Base-by-base conservation (phyloP, 768 basidiomycete genomes). In the Russula earlei region DNA sequence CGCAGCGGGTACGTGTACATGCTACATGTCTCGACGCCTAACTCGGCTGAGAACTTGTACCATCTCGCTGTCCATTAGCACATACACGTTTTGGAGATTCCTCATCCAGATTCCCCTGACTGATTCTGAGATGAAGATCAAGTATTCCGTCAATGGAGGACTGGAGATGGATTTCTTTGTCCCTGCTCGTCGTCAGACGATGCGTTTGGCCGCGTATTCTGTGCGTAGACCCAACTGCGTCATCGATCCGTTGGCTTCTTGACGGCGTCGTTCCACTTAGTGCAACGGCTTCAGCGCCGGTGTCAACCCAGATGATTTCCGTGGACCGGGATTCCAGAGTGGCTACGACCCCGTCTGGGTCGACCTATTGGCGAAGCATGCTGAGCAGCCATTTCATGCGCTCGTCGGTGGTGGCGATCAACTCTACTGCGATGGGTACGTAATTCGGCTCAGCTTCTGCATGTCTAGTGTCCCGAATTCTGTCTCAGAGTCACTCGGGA, bases 81-180 rank as follows among this genome's bases (percentile, higher is more conserved):
- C 86, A 0, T 92, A 81, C 66, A 91, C 91, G 1, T 99, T 99
- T 73, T 98, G 92, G 88, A 78, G 95, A 51, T 97, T 97, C 72
- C 75, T 84, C 65, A 81, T 97, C 46, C 81, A 84, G 60, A 77
- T 99, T 52, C 91, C 91, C 0, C 69, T 97, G 2, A 75, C 77
- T 1, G 70, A 73, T 9, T 72, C 74, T 36, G 90, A 95, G 71
- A 87, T 92, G 78, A 71, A 75, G 47, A 76, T 98, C 49, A 75
- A 71, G 53, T 99, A 99, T 69, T 78, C 77, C 51, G 75, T 99
- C 64, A 97, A 98, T 67, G 72, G 79, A 10, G 87, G 93, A 3
- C 81, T 85, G 48, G 76, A 79, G 57, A 72, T 91, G 47, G 77
- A 80, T 34, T 99, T 99, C 68, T 83, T 79, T 67, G 84, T 98